Conservation (phyloP, 805 yeast genomes). For the Naumovozyma dairenensis region DNA sequence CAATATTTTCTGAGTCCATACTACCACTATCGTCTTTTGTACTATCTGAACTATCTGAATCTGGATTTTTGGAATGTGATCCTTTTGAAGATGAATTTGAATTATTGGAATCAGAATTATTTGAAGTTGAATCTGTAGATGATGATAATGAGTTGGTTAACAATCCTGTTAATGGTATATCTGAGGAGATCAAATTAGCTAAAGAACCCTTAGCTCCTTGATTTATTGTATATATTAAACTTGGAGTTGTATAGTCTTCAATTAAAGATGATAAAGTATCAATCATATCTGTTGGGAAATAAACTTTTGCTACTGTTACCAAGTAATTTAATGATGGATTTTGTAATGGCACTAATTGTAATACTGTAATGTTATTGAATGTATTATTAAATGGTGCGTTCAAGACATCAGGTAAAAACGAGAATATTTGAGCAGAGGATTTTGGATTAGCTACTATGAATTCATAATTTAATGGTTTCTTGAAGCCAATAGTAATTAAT, state of each 20-base stretch:
- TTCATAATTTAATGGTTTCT: slow-evolving; percentile 69
- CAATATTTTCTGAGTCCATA: slow-evolving; percentile 6
- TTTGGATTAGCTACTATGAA: slow-evolving; percentile 76
- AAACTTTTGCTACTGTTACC: slow-evolving; percentile 81
- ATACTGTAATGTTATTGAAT: slow-evolving; percentile 44
- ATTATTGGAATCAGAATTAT: slow-evolving; percentile 50
- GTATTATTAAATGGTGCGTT: slow-evolving; percentile 44
- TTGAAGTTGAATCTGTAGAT: slow-evolving; percentile 72
- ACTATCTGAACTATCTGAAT: not conserved
- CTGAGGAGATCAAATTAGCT: slow-evolving; percentile 57
- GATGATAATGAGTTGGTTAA: slow-evolving; percentile 39
- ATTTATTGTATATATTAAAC: slow-evolving; percentile 52
- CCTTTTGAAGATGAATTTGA: not conserved
- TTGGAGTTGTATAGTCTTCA: slow-evolving; percentile 38
- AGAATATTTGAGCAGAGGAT: slow-evolving; percentile 64
- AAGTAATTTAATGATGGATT: slow-evolving; percentile 49
- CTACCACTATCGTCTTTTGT: not conserved
- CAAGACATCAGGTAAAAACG: slow-evolving; percentile 68
- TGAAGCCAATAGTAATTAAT: slow-evolving; percentile 39
- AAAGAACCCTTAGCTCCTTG: slow-evolving; percentile 46
- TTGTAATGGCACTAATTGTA: slow-evolving; percentile 66
- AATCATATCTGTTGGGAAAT: slow-evolving; percentile 54
- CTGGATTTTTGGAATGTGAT: not conserved
- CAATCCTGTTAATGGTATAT: slow-evolving; percentile 23
- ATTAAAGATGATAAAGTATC: slow-evolving; percentile 41